These are phyloP conservation scores for Annona cherimola DNA, from an alignment of 164 flowering plant species.

Conservation along the genomic window DNA sequence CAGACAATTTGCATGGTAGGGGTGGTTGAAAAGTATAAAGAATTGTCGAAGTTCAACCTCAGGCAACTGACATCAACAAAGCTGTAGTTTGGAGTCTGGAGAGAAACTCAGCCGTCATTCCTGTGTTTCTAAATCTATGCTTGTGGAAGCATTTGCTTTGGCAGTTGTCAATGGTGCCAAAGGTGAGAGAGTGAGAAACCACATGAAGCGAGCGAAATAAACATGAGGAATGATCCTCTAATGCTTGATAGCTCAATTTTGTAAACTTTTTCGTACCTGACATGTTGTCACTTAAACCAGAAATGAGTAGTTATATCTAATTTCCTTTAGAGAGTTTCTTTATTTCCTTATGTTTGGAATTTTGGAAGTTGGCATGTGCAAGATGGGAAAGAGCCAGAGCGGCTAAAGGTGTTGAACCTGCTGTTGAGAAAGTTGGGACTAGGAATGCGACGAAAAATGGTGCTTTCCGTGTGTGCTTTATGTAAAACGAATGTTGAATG, in stretches of 20 bases:
- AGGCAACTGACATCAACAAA: constrained; percentile 78
- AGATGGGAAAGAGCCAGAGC: no score
- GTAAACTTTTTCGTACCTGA: neutral
- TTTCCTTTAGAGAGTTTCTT: neutral
- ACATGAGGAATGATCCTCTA: neutral
- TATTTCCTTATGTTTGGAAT: no score
- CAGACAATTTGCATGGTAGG: constrained; percentile 96
- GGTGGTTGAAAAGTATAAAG: constrained; percentile 83
- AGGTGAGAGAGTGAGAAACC: neutral
- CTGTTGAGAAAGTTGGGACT: no score
- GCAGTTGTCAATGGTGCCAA: neutral
- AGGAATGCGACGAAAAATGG: no score
- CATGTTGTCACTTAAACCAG: neutral
- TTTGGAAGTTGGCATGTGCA: no score
- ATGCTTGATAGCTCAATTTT: neutral
- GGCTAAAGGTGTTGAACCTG: no score
- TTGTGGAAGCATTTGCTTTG: neutral
- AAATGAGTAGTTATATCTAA: neutral
- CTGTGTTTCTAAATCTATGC: neutral
- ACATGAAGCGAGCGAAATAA: no score
- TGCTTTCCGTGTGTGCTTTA: no score
- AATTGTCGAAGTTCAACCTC: constrained; percentile 76
- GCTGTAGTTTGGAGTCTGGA: constrained; percentile 3
- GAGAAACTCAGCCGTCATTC: neutral
- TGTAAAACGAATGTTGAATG: no score